Percentiles rank a stretch among this genome's conserved stretches.
Evolutionary conservation across 495 filamentous ascomycete species (phyloP).

Genomic region (Penicillium chermesinum): DNA sequence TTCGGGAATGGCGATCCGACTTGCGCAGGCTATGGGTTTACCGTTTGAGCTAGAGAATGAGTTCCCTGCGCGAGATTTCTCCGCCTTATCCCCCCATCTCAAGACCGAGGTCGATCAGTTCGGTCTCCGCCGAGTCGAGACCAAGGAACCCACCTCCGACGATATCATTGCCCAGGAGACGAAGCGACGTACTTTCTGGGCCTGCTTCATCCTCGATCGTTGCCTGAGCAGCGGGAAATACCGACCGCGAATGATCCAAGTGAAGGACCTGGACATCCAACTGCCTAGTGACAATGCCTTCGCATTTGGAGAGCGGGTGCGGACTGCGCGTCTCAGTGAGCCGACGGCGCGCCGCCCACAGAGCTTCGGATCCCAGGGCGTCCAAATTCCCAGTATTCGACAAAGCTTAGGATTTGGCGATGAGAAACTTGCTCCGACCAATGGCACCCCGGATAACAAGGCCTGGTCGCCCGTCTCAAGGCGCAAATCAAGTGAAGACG

Average conservation of each 20-base stretch:
- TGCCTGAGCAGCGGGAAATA: slow-evolving; percentile 73
- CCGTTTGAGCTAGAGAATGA: slow-evolving; percentile 58
- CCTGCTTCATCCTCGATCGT: slow-evolving; percentile 77
- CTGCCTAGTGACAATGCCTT: slow-evolving; percentile 47
- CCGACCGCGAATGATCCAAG: slow-evolving; percentile 62
- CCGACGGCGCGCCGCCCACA: slow-evolving; percentile 33
- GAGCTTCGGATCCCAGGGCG: slow-evolving; percentile 40
- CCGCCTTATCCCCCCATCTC: slow-evolving; percentile 34
- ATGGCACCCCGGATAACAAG: slow-evolving; percentile 31
- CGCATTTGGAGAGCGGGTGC: slow-evolving; percentile 44
- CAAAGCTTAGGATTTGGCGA: slow-evolving; percentile 40
- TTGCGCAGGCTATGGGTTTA: slow-evolving; percentile 65
- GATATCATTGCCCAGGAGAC: slow-evolving; percentile 68
- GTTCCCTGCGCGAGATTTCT: slow-evolving; percentile 34
- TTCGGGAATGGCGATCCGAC: slow-evolving; percentile 70
- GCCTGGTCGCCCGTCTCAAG: slow-evolving; percentile 46
- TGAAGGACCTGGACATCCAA: slow-evolving; percentile 56
- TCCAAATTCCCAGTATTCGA: slow-evolving; percentile 44
- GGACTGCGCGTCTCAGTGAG: slow-evolving; percentile 41
- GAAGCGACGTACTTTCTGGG: slow-evolving; percentile 77
- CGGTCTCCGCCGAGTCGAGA: slow-evolving; percentile 33
- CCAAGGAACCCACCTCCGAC: slow-evolving; percentile 42
- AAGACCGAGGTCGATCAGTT: slow-evolving; percentile 42
- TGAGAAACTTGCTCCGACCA: slow-evolving; percentile 30
- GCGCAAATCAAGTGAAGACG: slow-evolving; percentile 65